Base-by-base conservation (phyloP, 176 grass and related monocot species). In the Eragrostis nindensis region DNA sequence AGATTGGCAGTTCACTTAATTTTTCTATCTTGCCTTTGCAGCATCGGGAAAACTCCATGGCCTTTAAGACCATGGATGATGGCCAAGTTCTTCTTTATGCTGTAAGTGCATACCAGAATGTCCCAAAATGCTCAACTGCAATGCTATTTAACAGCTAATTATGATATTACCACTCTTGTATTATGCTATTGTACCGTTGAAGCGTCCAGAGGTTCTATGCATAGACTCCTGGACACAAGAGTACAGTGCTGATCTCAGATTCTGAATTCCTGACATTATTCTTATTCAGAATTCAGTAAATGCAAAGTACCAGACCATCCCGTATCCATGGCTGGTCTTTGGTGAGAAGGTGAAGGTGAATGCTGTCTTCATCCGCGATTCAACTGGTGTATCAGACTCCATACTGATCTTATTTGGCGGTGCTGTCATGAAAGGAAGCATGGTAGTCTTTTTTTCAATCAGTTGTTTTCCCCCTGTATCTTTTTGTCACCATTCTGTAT, bases 51-150 rank as follows among this genome's bases (percentile, higher is more conserved):
- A 95, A 73, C 63, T 98, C 96, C 17, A 93, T 98, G 92, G 91
- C 96, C 75, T 98, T 95, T 74, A 95, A 98, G 77, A 91, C 95
- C 16, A 98, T 98, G 95, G 92, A 98, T 95, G 95, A 98, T 81
- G 95, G 95, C 21, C 92, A 93, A 78, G 95, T 98, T 80, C 83
- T 98, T 67, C 84, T 98, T 93, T 98, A 98, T 84, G 90, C 90
- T 77, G 95, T 98, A 89, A 93, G 92, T 93, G 44, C 70, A 53
- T 62, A 47, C 14, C 49, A 11, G 43, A 70, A 63, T 15, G 5
- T 64, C 62, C 4, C 13, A 9, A 77, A 77, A 70, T 77, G 18
- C 30, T 81, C 40, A 42, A 50, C 29, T 25, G 10, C 39, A 66
- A 40, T 46, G 16, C 12, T 30, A 29, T 77, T 66, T 71, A 77